phyloP scores from a whole-genome alignment of 2,329 filamentous ascomycete species.

The Cordyceps sp. region DNA sequence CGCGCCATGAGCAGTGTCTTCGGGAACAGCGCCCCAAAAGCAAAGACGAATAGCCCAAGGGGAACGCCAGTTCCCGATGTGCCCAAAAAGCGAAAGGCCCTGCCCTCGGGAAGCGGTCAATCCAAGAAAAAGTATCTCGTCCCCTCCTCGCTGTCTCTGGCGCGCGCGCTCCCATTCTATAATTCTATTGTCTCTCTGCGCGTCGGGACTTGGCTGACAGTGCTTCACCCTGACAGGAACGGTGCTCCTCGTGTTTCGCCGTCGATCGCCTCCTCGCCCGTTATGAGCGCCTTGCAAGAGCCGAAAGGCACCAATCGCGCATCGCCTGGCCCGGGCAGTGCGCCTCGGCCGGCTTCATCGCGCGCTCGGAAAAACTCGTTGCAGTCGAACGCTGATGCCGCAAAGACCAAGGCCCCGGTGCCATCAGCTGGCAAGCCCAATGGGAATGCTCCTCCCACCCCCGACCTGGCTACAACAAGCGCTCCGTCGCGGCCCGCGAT shows the following conservation, averaged over 20 bases:
- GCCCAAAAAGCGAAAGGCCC: slow-evolving; percentile 57
- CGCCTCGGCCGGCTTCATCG: slow-evolving; percentile 47
- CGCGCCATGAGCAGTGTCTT: slow-evolving; percentile 48
- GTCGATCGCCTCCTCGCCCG: slow-evolving; percentile 58
- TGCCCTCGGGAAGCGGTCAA: slow-evolving; percentile 47
- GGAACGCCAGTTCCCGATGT: slow-evolving; percentile 51
- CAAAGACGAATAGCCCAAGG: slow-evolving; percentile 46
- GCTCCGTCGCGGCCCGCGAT: slow-evolving; percentile 12
- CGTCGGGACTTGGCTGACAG: slow-evolving; percentile 4
- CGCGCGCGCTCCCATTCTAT: not conserved
- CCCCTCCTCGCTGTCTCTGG: not conserved
- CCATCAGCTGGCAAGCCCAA: slow-evolving; percentile 46
- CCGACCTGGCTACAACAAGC: slow-evolving; percentile 18
- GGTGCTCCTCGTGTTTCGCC: slow-evolving; percentile 41
- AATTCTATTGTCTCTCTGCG: not conserved
- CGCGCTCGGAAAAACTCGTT: slow-evolving; percentile 63
- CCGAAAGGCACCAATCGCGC: slow-evolving; percentile 29
- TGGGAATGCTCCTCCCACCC: slow-evolving; percentile 22
- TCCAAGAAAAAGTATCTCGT: slow-evolving; percentile 59
- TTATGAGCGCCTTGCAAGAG: slow-evolving; percentile 53
- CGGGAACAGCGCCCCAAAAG: slow-evolving; percentile 32
- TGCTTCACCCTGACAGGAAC: slow-evolving; percentile 13
- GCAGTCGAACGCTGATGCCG: slow-evolving; percentile 38
- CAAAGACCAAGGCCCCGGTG: slow-evolving; percentile 37
- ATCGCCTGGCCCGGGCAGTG: slow-evolving; percentile 42